phyloP scores from a whole-genome alignment of 2,329 filamentous ascomycete species.

The Nannizzia gypsea region DNA sequence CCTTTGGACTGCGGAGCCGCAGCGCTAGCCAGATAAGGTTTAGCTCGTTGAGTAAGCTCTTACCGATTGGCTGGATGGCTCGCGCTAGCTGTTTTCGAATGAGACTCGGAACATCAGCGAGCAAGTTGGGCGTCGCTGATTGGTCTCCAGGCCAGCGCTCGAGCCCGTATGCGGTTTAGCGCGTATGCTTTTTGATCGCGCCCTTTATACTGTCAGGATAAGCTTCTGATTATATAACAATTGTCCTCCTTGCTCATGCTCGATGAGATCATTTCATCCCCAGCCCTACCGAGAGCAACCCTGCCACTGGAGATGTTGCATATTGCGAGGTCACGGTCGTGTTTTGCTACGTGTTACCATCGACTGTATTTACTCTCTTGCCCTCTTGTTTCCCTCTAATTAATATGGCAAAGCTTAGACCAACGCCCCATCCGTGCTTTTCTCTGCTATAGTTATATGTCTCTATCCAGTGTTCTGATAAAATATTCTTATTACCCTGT shows the following conservation, averaged over 20 bases:
- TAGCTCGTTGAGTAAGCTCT: neutral
- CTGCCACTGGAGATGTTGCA: neutral
- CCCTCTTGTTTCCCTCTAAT: no score
- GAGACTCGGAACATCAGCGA: neutral
- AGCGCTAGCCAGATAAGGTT: neutral
- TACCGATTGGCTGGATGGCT: neutral
- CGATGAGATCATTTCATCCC: neutral
- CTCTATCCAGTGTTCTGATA: no score
- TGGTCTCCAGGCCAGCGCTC: neutral
- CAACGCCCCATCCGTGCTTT: no score
- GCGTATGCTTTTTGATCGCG: neutral
- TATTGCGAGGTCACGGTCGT: neutral
- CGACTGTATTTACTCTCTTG: neutral
- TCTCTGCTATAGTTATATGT: no score
- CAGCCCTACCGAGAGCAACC: neutral
- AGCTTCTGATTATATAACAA: neutral
- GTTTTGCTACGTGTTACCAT: neutral
- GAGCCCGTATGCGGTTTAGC: neutral
- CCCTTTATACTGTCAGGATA: neutral
- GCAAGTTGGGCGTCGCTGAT: neutral
- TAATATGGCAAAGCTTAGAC: no score
- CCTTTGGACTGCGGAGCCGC: conserved; percentile 4
- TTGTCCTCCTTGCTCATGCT: neutral
- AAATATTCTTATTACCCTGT: no score
- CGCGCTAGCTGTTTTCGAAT: neutral